A percentile compares a stretch with the other conserved stretches of the same genome.
These are phyloP conservation scores for Rhizopus stolonifer DNA, from an alignment of 371 early-diverging fungal species.

Conservation along the genomic window DNA sequence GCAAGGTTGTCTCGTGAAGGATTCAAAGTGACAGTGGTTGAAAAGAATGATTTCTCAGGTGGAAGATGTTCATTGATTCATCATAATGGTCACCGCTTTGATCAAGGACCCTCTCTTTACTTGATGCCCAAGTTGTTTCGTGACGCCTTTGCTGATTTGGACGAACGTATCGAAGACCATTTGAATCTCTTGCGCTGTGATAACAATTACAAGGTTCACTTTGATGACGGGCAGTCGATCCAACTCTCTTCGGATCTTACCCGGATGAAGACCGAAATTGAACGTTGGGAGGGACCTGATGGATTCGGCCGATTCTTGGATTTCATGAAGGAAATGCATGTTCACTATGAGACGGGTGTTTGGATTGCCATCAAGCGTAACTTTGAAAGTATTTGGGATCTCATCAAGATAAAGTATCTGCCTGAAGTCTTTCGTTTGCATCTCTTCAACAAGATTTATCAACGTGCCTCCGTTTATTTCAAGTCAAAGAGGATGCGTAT, in stretches of 20 bases:
- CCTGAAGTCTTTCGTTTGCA: conserved; percentile 51
- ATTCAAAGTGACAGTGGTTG: conserved; percentile 55
- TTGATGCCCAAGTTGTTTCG: conserved; percentile 62
- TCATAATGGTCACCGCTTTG: conserved; percentile 54
- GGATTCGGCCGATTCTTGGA: conserved; percentile 48
- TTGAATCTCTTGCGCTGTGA: conserved; percentile 54
- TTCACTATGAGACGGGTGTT: conserved; percentile 54
- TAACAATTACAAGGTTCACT: conserved; percentile 65
- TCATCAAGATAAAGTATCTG: conserved; percentile 41
- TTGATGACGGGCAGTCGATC: conserved; percentile 54
- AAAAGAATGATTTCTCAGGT: conserved; percentile 60
- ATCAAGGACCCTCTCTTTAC: conserved; percentile 66
- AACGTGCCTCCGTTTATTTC: conserved; percentile 52
- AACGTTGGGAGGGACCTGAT: conserved; percentile 49
- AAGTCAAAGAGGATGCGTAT: conserved; percentile 59
- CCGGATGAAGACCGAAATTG: conserved; percentile 53
- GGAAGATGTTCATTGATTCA: conserved; percentile 61
- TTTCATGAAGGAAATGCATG: conserved; percentile 52
- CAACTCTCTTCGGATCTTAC: conserved; percentile 54
- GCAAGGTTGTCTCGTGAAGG: conserved; percentile 60
- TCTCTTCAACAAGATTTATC: conserved; percentile 51
- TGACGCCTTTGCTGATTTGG: conserved; percentile 59
- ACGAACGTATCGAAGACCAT: conserved; percentile 49
- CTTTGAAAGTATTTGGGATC: conserved; percentile 53
- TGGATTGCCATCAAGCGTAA: conserved; percentile 52